Evolutionary conservation across 2,329 filamentous ascomycete species (phyloP), one percentile per base, ranked within the genome.

Genomic region (Colletotrichum magnum): DNA sequence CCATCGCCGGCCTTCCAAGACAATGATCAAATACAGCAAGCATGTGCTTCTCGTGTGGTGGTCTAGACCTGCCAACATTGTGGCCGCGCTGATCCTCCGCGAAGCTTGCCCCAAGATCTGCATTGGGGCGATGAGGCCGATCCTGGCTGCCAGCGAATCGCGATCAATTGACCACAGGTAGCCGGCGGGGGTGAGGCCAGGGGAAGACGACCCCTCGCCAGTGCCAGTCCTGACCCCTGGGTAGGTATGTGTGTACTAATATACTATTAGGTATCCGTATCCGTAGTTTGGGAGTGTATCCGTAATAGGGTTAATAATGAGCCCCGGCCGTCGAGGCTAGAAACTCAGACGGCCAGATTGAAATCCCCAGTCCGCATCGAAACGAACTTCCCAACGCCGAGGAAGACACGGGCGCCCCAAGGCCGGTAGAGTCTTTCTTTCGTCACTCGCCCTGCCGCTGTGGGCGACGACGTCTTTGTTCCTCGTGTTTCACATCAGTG

Each of bases 11-110:
- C 16, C 39, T 53, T 13, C 26, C 13, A 54, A 48, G 56, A 53
- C 60, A 58, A 65, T 54, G 47, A 61, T 41, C 39, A 18, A 64
- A 28, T 26, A 43, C 18, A 45, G 61, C 51, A 60, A 56, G 32
- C 66, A 66, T 61, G 62, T 69, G 66, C 41, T 66, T 57, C 39
- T 43, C 50, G 66, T 56, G 56, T 66, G 66, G 56, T 66, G 66
- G 51, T 56, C 62, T 47, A 21, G 52, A 16, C 64, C 59, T 45
- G n/a, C 43, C 48, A 54, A 54, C 26, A 28, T 54, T 69, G 21
- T 61, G 21, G 32, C 39, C 45, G n/a, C 43, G 66, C 66, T 24
- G 50, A 66, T 66, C 61, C 41, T 69, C 26, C 50, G 39, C 64
- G 59, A 53, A 68, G 47, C 59, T 64, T 26, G 60, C 48, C 61